phyloP scores from a whole-genome alignment of 495 filamentous ascomycete genomes.

The Xylaria curta region DNA sequence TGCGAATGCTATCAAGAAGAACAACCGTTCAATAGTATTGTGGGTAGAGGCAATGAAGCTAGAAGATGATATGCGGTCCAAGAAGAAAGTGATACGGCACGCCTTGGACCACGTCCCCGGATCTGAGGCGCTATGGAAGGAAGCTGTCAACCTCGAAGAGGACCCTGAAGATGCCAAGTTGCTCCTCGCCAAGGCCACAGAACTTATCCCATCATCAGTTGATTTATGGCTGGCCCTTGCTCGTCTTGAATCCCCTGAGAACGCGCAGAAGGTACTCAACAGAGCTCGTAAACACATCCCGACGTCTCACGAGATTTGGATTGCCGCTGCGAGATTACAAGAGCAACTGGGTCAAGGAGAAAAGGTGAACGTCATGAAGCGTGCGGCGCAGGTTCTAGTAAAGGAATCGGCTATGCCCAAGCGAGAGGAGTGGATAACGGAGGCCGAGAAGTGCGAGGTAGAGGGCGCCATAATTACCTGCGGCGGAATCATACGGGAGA shows the following conservation, averaged over 20 bases:
- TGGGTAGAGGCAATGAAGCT: constrained; percentile 97
- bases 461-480: constrained; percentile 89
- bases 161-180: constrained; percentile 84
- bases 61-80: constrained; percentile 77
- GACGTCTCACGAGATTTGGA: constrained; percentile 93
- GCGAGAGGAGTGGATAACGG: constrained; percentile 94
- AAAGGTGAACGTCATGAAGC: constrained; percentile 91
- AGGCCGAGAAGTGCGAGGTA: constrained; percentile 93
- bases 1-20: constrained; percentile 89
- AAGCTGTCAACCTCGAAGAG: constrained; percentile 94
- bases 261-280: constrained; percentile 93
- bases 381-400: constrained; percentile 87
- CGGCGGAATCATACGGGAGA: constrained; percentile 86
- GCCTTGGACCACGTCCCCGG: constrained; percentile 89
- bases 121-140: constrained; percentile 95
- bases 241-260: constrained; percentile 83
- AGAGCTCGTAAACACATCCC: constrained; percentile 92
- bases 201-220: constrained; percentile 89
- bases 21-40: constrained; percentile 83
- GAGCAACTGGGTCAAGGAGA: constrained; percentile 79
- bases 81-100: constrained; percentile 88
- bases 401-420: constrained; percentile 95
- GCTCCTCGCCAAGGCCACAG: constrained; percentile 88
- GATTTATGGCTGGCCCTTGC: constrained; percentile 95
- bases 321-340: constrained; percentile 88